Conservation (phyloP, 2,329 filamentous ascomycete species). For the Fonsecaea erecta region DNA sequence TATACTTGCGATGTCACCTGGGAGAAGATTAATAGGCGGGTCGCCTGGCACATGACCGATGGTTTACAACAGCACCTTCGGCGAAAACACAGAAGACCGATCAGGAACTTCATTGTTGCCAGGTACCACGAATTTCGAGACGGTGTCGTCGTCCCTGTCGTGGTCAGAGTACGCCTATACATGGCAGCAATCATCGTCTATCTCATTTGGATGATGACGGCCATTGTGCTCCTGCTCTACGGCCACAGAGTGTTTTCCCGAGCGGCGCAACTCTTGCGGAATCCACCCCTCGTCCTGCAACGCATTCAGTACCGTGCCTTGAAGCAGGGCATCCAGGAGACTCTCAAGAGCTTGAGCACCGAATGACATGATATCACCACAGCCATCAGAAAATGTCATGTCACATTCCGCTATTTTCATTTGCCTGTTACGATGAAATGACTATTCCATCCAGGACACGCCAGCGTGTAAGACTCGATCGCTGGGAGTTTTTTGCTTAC, state of each 20-base stretch:
- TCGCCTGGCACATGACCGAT: slow-evolving; percentile 66
- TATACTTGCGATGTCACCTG: slow-evolving; percentile 69
- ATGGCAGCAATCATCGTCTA: slow-evolving; percentile 43
- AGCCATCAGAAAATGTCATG: background rate
- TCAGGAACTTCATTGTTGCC: slow-evolving; percentile 36
- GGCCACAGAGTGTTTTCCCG: slow-evolving; percentile 36
- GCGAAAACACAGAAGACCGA: slow-evolving; percentile 28
- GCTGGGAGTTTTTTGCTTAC: background rate
- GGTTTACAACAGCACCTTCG: slow-evolving; percentile 46
- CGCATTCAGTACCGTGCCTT: slow-evolving; percentile 13
- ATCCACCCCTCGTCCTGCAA: slow-evolving; percentile 18
- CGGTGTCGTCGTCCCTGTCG: slow-evolving; percentile 28
- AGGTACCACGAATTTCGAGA: slow-evolving; percentile 32
- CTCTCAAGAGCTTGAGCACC: slow-evolving; percentile 12
- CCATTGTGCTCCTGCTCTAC: slow-evolving; percentile 45
- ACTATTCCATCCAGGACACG: background rate
- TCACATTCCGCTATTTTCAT: background rate
- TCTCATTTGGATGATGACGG: slow-evolving; percentile 46
- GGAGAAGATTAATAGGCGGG: slow-evolving; percentile 73
- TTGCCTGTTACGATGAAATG: background rate
- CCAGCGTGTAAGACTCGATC: background rate
- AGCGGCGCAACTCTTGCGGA: slow-evolving; percentile 10
- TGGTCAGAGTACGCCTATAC: slow-evolving; percentile 40
- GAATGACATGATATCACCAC: background rate
- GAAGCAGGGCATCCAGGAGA: slow-evolving; percentile 21